Conservation (phyloP, 139 green algal genomes). For the Raphidocelis subcapitata region DNA sequence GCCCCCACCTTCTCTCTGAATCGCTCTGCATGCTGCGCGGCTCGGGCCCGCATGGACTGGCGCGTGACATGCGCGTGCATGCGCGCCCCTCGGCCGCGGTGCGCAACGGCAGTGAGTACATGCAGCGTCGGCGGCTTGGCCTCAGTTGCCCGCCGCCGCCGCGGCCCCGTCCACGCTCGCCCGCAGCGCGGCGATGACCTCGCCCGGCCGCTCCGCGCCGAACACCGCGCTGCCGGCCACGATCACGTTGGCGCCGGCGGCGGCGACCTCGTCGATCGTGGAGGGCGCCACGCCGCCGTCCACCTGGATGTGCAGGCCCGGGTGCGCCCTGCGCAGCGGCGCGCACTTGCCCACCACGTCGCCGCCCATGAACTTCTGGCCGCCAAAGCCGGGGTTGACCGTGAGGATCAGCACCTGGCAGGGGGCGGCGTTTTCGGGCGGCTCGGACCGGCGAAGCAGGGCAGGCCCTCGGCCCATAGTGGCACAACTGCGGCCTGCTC, state of each 20-base stretch:
- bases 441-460: background rate
- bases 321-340: slow-evolving; percentile 58
- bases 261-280: slow-evolving; percentile 71
- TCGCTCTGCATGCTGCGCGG: too few relatives aligned
- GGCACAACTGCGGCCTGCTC: background rate
- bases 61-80: too few relatives aligned
- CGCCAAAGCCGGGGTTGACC: slow-evolving; percentile 92
- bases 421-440: background rate
- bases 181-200: slow-evolving; percentile 39
- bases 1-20: too few relatives aligned
- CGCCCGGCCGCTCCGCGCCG: slow-evolving; percentile 47
- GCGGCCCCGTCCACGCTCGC: slow-evolving; percentile 9
- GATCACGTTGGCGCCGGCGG: slow-evolving; percentile 85
- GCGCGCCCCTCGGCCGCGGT: too few relatives aligned
- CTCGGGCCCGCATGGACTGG: too few relatives aligned
- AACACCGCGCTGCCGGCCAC: slow-evolving; percentile 89
- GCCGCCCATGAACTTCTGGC: slow-evolving; percentile 85
- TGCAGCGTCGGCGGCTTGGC: too few relatives aligned
- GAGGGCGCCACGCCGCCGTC: slow-evolving; percentile 78
- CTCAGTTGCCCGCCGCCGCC: background rate
- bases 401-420: slow-evolving; percentile 84
- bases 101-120: too few relatives aligned
- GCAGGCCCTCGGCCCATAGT: background rate
- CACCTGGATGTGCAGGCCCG: slow-evolving; percentile 79
- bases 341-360: slow-evolving; percentile 65